Base-by-base conservation (phyloP, 1,139 yeast genomes). In the Candida buenavistaensis region DNA sequence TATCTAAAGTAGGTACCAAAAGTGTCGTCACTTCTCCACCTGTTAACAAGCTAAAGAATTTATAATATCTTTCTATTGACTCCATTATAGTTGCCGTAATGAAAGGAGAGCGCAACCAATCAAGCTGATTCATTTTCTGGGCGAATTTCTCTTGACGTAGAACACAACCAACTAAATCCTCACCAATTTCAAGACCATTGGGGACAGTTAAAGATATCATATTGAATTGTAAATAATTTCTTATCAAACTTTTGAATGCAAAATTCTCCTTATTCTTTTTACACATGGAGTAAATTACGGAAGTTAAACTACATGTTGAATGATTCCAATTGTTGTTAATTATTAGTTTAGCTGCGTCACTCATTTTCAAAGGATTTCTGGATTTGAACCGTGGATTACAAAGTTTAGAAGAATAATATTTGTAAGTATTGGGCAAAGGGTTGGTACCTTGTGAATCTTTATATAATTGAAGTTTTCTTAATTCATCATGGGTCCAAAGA, bases 1-100 rank as follows among this genome's bases (percentile, higher is more conserved):
- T 57, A 36, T 67, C 72, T 35, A 65, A 47, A 1, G 72, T 62
- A 0, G 73, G 72, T 1, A 66, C 62, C 14, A 57, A 44, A 34
- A 52, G 43, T 7, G 24, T 33, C 5, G 37, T 32, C 0, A 26
- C n/a, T 5, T 26, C 33, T 22, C 8, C 32, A 39, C 16, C 26
- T 3, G 36, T 28, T 20, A 63, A 35, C 16, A 64, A 25, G 8
- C 36, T 30, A 30, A 62, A 48, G 36, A 62, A 65, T 12, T 58
- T 44, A 3, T 39, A 30, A 35, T 67, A 64, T 28, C 67, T 47
- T 10, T 39, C 35, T 6, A 49, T 37, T 2, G 60, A 40, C 14
- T 57, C 57, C 12, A 36, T 35, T 16, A 61, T 28, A 5, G 55
- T 51, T 10, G 46, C 48, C 8, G 28, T 29, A 4, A 57, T 36